Base-by-base conservation (phyloP, 805 yeast species). In the Komagataella mondaviorum region DNA sequence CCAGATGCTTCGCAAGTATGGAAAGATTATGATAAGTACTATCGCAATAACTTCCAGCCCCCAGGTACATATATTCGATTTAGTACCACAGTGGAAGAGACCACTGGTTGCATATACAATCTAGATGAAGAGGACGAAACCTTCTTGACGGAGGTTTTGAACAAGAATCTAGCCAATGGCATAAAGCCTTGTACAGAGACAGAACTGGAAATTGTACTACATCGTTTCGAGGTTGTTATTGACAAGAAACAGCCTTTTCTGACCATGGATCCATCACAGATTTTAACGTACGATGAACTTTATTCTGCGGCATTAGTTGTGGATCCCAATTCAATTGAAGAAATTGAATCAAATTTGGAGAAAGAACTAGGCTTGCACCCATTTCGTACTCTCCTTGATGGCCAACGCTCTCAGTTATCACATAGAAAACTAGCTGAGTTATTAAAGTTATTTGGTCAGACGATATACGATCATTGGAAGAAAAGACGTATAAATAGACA, bases 61-160 rank as follows among this genome's bases (percentile, higher is more conserved):
- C 96, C 98, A 0, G 79, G 80, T 18, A 73, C 85, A 8, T 91
- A 89, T 63, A 86, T 93, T 52, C 84, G 88, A 58, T 87, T 87
- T 59, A 85, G 95, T 46, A 95, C 96, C 4, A 91, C 96, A 0
- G 93, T 91, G n/a, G 98, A 93, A 61, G 98, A 93, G 63, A 86
- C 95, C 20, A 74, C 81, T 17, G 96, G 97, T 1, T 80, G 85
- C 48, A 81, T 81, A 17, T 93, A 90, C 67, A 83, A 83, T 66
- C 80, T 93, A 85, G 98, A 93, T 67, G 98, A 91, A 64, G 74
- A 59, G 6, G 99, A 93, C 66, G 95, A 81, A 39, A 78, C 65
- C 53, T 91, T 84, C 60, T 66, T 88, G 49, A 64, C 60, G 2
- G 62, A 70, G 10, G 39, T 30, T 30, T 57, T 75, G 51, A 74